phyloP scores from a whole-genome alignment of 805 yeast species.

The Dipodascus albidus region DNA sequence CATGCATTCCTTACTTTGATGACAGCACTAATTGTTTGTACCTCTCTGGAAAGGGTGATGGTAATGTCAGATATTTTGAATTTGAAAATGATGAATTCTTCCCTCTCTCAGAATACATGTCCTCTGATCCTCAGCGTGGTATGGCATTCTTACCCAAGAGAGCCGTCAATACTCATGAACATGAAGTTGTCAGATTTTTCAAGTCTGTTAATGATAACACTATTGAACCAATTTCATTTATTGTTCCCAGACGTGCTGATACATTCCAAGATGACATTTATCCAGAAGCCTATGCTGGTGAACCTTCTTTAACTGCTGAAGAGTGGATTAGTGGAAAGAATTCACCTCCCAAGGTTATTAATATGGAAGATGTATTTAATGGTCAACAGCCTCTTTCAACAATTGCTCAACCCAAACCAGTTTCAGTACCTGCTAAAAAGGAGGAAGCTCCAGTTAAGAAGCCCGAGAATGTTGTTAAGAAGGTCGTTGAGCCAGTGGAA shows the following conservation, averaged over 20 bases:
- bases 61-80: slow-evolving; percentile 90
- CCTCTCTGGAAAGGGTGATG: slow-evolving; percentile 96
- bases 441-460: slow-evolving; percentile 19
- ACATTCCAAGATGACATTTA: slow-evolving; percentile 86
- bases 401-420: slow-evolving; percentile 18
- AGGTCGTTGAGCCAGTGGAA: slow-evolving; percentile 11
- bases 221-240: slow-evolving; percentile 85
- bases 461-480: slow-evolving; percentile 13
- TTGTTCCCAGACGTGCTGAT: slow-evolving; percentile 90
- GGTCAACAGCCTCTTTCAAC: slow-evolving; percentile 42
- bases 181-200: slow-evolving; percentile 72
- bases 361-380: slow-evolving; percentile 70
- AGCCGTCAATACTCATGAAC: slow-evolving; percentile 64
- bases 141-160: slow-evolving; percentile 83
- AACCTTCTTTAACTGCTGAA: slow-evolving; percentile 65
- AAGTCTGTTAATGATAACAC: slow-evolving; percentile 79
- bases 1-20: slow-evolving; percentile 85
- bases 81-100: slow-evolving; percentile 72
- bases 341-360: slow-evolving; percentile 66
- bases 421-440: slow-evolving; percentile 20
- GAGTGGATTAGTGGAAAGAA: slow-evolving; percentile 75
- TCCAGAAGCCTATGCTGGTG: slow-evolving; percentile 77
- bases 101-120: slow-evolving; percentile 79
- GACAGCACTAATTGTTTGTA: slow-evolving; percentile 68
- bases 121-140: slow-evolving; percentile 93